Evolutionary conservation across 2,329 filamentous ascomycete species (phyloP), one percentile per base, ranked within the genome.

Genomic region (Sclerotinia nivalis): DNA sequence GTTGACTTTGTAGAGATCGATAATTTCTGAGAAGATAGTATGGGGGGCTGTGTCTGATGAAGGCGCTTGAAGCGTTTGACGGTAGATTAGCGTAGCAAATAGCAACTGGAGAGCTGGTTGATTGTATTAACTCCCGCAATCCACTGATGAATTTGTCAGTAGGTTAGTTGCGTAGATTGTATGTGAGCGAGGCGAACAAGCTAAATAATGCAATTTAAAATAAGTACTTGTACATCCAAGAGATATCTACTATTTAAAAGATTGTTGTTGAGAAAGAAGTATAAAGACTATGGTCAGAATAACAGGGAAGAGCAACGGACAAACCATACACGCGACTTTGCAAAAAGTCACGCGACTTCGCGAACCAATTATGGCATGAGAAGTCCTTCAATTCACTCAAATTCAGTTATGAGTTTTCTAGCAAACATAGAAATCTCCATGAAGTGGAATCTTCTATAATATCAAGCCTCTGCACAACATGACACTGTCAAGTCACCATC

Each of bases 391-490:
- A 64, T 50, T 64, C 45, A 40, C 61, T n/a, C 31, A 52, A 3
- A 18, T 20, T 28, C 20, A n/a, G 2, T 13, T 25, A 20, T n/a
- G 1, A 3, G 22, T 1, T 18, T 50, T 5, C 10, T 25, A 6
- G 18, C 18, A 43, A 22, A 8, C 18, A 13, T 25, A 37, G 12
- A 4, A 52, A 25, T n/a, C 4, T 13, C 13, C 47, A 22, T 20
- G 47, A 40, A n/a, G 7, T 13, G 47, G 31, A 40, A 5, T 25
- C 4, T 49, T 40, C 8, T 9, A n/a, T 8, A 15, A 8, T 40
- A 40, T 40, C n/a, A 52, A 40, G 20, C 47, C 52, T 52, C 22
- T 64, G n/a, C 31, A 64, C n/a, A 64, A 64, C 13, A 64, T n/a
- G 18, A 20, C n/a, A 64, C 15, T 10, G 1, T 28, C 8, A 61